Evolutionary conservation across 1,284 basidiomycete genomes (phyloP).

Genomic region (Kalmanozyma brasiliensis): DNA sequence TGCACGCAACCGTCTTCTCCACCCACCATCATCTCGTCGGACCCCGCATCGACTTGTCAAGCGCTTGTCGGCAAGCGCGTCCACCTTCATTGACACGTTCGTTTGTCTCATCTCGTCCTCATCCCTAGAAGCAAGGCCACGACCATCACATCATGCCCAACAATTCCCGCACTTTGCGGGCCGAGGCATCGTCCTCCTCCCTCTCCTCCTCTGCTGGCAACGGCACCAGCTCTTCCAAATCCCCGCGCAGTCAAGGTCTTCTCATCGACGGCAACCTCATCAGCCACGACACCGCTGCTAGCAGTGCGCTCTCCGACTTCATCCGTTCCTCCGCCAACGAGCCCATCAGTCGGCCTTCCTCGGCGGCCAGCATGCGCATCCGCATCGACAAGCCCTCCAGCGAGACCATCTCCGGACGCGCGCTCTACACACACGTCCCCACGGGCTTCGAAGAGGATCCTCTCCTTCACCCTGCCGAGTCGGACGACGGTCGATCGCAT

Average conservation of each 20-base stretch:
- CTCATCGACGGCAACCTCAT: constrained; percentile 39
- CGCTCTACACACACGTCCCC: constrained; percentile 56
- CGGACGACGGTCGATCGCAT: constrained; percentile 11
- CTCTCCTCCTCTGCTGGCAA: constrained; percentile 1
- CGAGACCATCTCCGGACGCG: constrained; percentile 49
- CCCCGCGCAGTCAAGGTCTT: constrained; percentile 19
- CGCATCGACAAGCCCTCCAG: constrained; percentile 56
- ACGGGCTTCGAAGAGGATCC: constrained; percentile 57
- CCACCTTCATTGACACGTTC: too few relatives aligned
- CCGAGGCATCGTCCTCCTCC: constrained; percentile 33
- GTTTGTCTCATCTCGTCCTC: too few relatives aligned
- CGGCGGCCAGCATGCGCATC: constrained; percentile 58
- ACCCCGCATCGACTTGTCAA: not conserved
- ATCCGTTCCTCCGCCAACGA: constrained; percentile 33
- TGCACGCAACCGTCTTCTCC: not conserved
- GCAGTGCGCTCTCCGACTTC: constrained; percentile 35
- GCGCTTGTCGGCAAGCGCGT: too few relatives aligned
- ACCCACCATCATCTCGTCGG: too few relatives aligned
- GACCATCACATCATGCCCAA: constrained; percentile 16
- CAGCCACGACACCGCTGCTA: constrained; percentile 37
- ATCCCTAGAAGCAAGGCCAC: too few relatives aligned
- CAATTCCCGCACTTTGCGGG: constrained; percentile 15
- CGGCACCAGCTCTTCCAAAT: constrained; percentile 10
- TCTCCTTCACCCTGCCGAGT: constrained; percentile 35
- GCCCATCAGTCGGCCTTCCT: constrained; percentile 52